Percentiles rank a stretch among this genome's conserved stretches.
Conservation (phyloP, 805 yeast species). For the Jamesozyma hellenica region DNA sequence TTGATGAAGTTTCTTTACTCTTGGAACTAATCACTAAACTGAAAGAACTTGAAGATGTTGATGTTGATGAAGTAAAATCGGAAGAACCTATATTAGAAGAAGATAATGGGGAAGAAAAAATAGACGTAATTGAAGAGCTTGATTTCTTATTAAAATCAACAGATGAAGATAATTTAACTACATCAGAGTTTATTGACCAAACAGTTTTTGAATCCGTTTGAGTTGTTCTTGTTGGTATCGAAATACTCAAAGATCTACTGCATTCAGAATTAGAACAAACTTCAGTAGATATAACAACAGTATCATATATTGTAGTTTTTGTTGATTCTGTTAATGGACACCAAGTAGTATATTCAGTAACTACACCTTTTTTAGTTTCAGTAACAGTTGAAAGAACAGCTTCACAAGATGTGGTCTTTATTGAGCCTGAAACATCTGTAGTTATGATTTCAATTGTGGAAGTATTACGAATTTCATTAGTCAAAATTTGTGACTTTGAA, state of each 20-base stretch:
- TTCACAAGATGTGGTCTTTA: neutral
- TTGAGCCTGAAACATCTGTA: neutral
- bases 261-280: slow-evolving; percentile 10
- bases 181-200: no score
- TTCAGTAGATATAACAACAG: slow-evolving; percentile 12
- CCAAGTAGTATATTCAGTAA: slow-evolving; percentile 24
- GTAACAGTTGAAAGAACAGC: slow-evolving; percentile 9
- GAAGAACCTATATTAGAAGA: neutral
- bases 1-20: no score
- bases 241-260: neutral
- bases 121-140: neutral
- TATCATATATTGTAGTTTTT: neutral
- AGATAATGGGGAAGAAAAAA: neutral
- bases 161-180: neutral
- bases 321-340: slow-evolving; percentile 12
- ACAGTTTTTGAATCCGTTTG: no score
- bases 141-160: neutral
- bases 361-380: slow-evolving; percentile 18
- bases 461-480: no score
- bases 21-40: neutral
- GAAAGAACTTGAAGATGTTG: neutral
- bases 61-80: neutral
- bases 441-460: neutral
- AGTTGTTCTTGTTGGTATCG: no score
- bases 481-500: no score